Percentiles rank a stretch among this genome's conserved stretches.
Conservation (phyloP, 805 yeast genomes). For the Monosporozyma siamensis region DNA sequence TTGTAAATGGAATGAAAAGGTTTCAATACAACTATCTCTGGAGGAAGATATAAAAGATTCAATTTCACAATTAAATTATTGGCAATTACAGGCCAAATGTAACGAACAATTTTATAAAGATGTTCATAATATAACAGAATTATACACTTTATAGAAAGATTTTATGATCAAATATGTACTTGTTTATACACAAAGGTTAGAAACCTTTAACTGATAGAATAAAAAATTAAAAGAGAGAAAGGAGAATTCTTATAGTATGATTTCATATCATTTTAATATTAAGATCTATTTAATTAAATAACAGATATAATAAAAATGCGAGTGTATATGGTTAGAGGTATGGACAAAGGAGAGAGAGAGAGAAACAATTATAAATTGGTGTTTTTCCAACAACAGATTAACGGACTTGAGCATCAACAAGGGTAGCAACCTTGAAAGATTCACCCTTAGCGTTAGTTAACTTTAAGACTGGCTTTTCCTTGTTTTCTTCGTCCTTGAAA, state of each 20-base stretch:
- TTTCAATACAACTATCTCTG: constrained; percentile 16
- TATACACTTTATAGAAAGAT: neutral
- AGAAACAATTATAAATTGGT: too few species aligned
- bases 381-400: constrained; percentile 31
- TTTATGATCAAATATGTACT: too few species aligned
- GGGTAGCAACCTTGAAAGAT: constrained; percentile 58
- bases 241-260: too few species aligned
- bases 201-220: too few species aligned
- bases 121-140: constrained; percentile 6
- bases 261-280: neutral
- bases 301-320: neutral
- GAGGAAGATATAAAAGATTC: constrained; percentile 17
- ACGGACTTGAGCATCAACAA: constrained; percentile 74
- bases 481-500: constrained; percentile 55
- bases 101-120: constrained; percentile 19
- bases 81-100: constrained; percentile 20
- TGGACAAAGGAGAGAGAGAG: neutral
- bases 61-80: constrained; percentile 21
- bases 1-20: constrained; percentile 21
- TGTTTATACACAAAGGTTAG: too few species aligned
- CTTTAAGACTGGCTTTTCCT: constrained; percentile 58
- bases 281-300: neutral
- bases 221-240: too few species aligned
- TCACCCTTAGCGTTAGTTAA: constrained; percentile 77
- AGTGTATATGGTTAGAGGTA: too few species aligned